Base-by-base conservation (phyloP, 179 eudicot genomes). In the Camellia oleifera region DNA sequence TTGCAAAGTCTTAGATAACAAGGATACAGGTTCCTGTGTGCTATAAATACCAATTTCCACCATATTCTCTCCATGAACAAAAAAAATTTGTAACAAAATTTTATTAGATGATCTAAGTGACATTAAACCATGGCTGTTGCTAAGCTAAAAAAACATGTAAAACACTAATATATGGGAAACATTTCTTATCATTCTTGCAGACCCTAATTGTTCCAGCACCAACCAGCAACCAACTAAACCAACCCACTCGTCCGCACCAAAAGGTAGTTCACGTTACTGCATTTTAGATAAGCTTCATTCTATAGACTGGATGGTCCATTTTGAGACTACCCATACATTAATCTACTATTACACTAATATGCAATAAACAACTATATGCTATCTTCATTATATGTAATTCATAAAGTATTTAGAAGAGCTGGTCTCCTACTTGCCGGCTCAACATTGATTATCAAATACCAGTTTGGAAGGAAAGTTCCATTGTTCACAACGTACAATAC, bases 341-440 rank as follows among this genome's bases (percentile, higher is more conserved):
- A 62, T 4, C 15, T n/a, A 62, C 23, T 17, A 4, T 62, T 18
- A 18, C n/a, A 62, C 26, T 62, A 5, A 8, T 62, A 62, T 5
- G 12, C 23, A 18, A 62, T 32, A n/a, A 62, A 62, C 8, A 46
- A 46, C 40, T 32, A 32, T 44, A 45, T 2, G 17, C 20, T 32
- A 26, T 6, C 13, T 67, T 40, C 71, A 32, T 11, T 57, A 57
- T 14, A 12, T 12, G 44, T 67, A 15, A 14, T 40, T 26, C n/a
- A 26, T 32, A 4, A 2, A 10, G 70, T 9, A 32, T 76, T 23
- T 0, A 9, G 7, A 50, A 12, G 32, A 62, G 2, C 26, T 62
- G 69, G 40, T 62, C 32, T 46, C 12, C 20, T 46, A 76, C 57
- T 17, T 63, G 60, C 70, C 60, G 63, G 70, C 63, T 76, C 53